phyloP scores from a whole-genome alignment of 441 rosid species.

The Flueggea neowawraea region DNA sequence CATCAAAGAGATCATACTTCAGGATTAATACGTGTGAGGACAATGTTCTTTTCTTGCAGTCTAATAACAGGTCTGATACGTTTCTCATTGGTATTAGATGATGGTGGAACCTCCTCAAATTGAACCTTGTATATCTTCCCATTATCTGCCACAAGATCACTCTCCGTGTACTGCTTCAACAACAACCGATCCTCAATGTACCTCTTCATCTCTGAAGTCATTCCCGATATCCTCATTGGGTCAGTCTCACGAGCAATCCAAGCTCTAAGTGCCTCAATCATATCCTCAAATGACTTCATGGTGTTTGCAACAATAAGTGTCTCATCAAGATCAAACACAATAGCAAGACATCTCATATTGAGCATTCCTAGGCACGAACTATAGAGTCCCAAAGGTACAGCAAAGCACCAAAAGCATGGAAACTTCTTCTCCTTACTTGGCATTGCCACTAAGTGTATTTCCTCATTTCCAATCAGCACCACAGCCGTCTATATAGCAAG shows the following conservation, averaged over 20 bases:
- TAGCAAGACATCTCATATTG: constrained; percentile 78
- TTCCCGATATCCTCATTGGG: constrained; percentile 57
- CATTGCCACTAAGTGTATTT: constrained; percentile 97
- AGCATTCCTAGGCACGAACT: constrained; percentile 81
- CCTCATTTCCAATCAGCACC: constrained; percentile 74
- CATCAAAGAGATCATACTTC: constrained; percentile 48
- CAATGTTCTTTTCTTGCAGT: constrained; percentile 65
- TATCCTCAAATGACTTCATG: constrained; percentile 92
- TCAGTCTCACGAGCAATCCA: constrained; percentile 88
- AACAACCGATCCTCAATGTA: constrained; percentile 69
- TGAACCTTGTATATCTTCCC: constrained; percentile 77
- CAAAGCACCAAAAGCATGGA: constrained; percentile 98
- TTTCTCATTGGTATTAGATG: constrained; percentile 62
- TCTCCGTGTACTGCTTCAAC: constrained; percentile 84
- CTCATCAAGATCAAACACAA: constrained; percentile 96
- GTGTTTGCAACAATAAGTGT: constrained; percentile 97
- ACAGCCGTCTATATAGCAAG: constrained; percentile 64
- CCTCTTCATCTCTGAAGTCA: constrained; percentile 79
- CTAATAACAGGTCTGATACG: constrained; percentile 85
- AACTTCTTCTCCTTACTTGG: constrained; percentile 98
- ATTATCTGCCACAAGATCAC: constrained; percentile 63
- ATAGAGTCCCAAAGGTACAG: constrained; percentile 69
- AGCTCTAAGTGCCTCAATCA: constrained; percentile 66
- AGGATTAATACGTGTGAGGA: constrained; percentile 90
- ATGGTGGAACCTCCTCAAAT: constrained; percentile 68